phyloP scores from a whole-genome alignment of 2,329 filamentous ascomycete species.

The Fusarium foetens region DNA sequence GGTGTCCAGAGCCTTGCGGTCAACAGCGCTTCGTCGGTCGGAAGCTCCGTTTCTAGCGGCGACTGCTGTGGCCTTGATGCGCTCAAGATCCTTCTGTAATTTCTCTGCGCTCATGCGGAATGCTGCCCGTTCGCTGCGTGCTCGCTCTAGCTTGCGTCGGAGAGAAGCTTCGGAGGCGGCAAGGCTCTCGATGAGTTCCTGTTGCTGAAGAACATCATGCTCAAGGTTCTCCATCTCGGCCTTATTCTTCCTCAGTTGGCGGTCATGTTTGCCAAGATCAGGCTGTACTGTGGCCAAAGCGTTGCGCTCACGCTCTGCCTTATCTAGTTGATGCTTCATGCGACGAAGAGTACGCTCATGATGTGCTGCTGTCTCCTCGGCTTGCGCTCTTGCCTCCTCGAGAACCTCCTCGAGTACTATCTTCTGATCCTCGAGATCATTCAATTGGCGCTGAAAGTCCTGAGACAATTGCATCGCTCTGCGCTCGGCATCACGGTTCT shows the following conservation, averaged over 20 bases:
- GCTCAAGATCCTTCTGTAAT: conserved; percentile 62
- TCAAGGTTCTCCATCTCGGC: conserved; percentile 75
- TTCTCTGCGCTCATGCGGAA: conserved; percentile 66
- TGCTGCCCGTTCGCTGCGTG: conserved; percentile 71
- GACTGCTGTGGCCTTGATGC: conserved; percentile 55
- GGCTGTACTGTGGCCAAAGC: conserved; percentile 47
- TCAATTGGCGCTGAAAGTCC: conserved; percentile 65
- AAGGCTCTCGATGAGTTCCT: conserved; percentile 69
- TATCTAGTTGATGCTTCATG: conserved; percentile 61
- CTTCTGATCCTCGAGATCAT: conserved; percentile 69
- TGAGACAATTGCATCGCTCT: conserved; percentile 54
- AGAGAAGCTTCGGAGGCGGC: conserved; percentile 68
- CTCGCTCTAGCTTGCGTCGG: conserved; percentile 74
- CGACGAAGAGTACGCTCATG: conserved; percentile 57
- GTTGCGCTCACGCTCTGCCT: conserved; percentile 60
- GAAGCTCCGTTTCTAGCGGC: conserved; percentile 39
- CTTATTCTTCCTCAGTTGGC: conserved; percentile 71
- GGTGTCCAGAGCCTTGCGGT: conserved; percentile 43
- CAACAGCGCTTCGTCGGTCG: conserved; percentile 17
- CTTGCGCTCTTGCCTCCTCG: conserved; percentile 62
- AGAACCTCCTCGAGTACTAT: conserved; percentile 68
- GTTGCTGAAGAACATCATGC: conserved; percentile 75
- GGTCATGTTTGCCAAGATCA: conserved; percentile 63
- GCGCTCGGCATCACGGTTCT: conserved; percentile 62
- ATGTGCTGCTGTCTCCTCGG: conserved; percentile 58